phyloP scores from a whole-genome alignment of 257 asterid genomes.

The Rubia yunnanensis region DNA sequence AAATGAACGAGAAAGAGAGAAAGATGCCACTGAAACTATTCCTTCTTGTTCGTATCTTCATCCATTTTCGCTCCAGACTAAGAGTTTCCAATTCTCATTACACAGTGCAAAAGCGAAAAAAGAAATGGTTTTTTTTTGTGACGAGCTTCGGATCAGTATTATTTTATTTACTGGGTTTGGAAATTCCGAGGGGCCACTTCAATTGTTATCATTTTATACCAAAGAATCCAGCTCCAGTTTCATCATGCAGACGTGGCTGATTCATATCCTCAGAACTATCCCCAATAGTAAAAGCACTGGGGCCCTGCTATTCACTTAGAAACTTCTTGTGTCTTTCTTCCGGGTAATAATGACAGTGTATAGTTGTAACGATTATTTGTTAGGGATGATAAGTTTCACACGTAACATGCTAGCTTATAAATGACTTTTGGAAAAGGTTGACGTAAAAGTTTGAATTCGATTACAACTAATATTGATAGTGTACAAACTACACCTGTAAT shows the following conservation, averaged over 20 bases:
- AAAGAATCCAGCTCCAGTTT: constrained; percentile 10
- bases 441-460: too few species aligned
- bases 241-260: constrained; percentile 32
- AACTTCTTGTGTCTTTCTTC: too few species aligned
- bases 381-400: too few species aligned
- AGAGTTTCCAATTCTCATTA: background rate
- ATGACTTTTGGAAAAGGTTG: too few species aligned
- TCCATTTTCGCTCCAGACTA: background rate
- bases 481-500: too few species aligned
- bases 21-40: background rate
- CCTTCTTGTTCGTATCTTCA: background rate
- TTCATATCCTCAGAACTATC: constrained; percentile 35
- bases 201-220: constrained; percentile 7
- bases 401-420: too few species aligned
- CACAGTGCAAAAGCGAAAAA: background rate
- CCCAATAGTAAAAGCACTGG: constrained; percentile 10
- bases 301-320: background rate
- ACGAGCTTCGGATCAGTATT: background rate
- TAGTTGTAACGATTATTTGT: too few species aligned
- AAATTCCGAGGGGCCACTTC: constrained; percentile 14
- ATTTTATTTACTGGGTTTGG: background rate
- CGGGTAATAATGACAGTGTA: too few species aligned
- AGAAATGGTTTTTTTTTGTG: background rate
- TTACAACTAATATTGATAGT: too few species aligned
- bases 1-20: background rate